Base-by-base conservation (phyloP, 1,284 basidiomycete species). In the Papiliotrema nemorosa region DNA sequence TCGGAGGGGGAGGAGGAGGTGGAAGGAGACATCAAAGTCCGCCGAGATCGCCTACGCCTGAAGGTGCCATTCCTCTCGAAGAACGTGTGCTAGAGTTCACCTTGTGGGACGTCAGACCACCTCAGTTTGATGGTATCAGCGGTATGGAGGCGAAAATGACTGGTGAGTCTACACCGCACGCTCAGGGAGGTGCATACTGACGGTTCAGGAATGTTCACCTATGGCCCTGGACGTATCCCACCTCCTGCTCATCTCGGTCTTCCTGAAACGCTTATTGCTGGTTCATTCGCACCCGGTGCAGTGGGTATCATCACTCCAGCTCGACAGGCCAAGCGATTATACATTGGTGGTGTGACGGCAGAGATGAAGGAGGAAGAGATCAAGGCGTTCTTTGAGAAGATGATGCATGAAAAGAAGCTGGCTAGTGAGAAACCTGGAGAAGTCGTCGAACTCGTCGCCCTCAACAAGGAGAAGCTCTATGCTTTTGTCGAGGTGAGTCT, bases 401-500 rank as follows among this genome's bases (percentile, higher is more conserved):
- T 94, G 77, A 97, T 98, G 92, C 82, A 81, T 42, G 90, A 97
- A 74, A 87, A 90, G 81, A 82, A 82, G 52, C 84, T 92, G 54
- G 86, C 86, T 20, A 85, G n/a, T 2, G 84, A 84, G 22, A 81
- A 80, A n/a, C 82, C 85, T 14, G 90, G 88, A 31, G 91, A 93
- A 58, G 89, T 94, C 12, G 90, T 97, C 34, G 80, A 93, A 22
- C 85, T 86, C 10, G 91, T 94, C 1, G 90, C 96, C 67, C 88
- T 96, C 77, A 97, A 97, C 70, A 89, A 90, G 63, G 96, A 97
- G 74, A 97, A 97, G 80, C 90, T 90, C 62, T 97, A 96, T 67
- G 96, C 94, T 0, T 97, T 96, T 69, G 86, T 96, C 49, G 92
- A 97, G 79, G 91, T 91, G 68, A 57, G 79, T 62, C 47, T 10